Conservation (phyloP, 2,329 filamentous ascomycete genomes). For the Fusarium stilboides region DNA sequence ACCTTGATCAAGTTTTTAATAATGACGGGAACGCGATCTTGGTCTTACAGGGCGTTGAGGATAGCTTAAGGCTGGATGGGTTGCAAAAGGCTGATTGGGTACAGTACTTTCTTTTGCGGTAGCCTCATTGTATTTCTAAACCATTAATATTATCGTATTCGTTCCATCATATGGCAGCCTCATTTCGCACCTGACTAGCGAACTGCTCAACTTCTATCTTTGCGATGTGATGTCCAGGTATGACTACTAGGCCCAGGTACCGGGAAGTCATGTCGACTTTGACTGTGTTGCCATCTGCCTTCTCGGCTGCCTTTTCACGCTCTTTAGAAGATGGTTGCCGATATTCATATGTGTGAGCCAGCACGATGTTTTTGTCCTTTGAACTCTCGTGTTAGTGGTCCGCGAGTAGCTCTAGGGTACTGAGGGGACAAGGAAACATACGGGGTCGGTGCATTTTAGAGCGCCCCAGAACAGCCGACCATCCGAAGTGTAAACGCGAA, state of each 20-base stretch:
- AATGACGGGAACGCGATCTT: constrained; percentile 43
- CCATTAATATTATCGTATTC: constrained; percentile 47
- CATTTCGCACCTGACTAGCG: constrained; percentile 64
- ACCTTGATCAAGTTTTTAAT: constrained; percentile 29
- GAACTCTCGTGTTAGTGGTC: constrained; percentile 8
- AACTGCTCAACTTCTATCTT: constrained; percentile 92
- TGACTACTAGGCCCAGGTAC: constrained; percentile 89
- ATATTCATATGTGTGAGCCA: constrained; percentile 91
- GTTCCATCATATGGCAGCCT: constrained; percentile 26
- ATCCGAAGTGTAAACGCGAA: constrained; percentile 86
- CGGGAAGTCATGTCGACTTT: constrained; percentile 84
- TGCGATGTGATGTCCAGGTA: constrained; percentile 87
- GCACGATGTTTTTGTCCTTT: constrained; percentile 90
- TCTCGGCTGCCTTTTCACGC: constrained; percentile 56
- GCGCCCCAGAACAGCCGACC: constrained; percentile 89
- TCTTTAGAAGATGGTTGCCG: constrained; percentile 76
- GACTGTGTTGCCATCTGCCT: constrained; percentile 60
- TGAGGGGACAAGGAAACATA: constrained; percentile 63
- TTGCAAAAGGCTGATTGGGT: constrained; percentile 47
- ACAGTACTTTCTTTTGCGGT: constrained; percentile 42
- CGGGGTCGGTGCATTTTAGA: constrained; percentile 95
- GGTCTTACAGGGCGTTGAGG: constrained; percentile 50
- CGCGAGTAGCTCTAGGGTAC: constrained; percentile 21
- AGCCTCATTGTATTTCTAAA: constrained; percentile 50
- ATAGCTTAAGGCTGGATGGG: constrained; percentile 37